Conservation (phyloP, 208 protist genomes). For the Trypanosoma scelopori region DNA sequence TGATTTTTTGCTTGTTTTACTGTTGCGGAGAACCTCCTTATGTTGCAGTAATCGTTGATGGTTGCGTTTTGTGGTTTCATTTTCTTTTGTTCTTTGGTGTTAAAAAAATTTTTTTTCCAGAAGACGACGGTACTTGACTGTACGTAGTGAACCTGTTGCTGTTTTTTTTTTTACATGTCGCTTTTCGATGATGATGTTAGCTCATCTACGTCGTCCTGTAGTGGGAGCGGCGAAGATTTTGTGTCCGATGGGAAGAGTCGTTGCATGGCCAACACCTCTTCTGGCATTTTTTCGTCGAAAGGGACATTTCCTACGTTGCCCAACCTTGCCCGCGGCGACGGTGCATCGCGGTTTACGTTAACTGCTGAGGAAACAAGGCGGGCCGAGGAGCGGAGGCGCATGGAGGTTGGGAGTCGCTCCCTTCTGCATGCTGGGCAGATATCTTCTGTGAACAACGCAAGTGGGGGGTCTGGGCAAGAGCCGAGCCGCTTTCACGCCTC, state of each 20-base stretch:
- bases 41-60: too few relatives aligned
- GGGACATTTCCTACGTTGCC: background rate
- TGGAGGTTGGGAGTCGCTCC: constrained; percentile 5
- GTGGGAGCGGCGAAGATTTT: background rate
- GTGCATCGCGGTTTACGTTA: constrained; percentile 18
- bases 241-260: background rate
- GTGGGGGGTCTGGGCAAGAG: background rate
- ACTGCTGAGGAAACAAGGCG: constrained; percentile 19
- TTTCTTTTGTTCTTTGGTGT: constrained; percentile 1
- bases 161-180: constrained; percentile 23
- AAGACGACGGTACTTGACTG: too few relatives aligned
- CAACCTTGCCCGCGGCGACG: background rate
- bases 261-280: too few relatives aligned
- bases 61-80: background rate
- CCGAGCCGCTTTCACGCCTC: constrained; percentile 56
- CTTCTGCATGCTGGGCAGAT: constrained; percentile 1
- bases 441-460: background rate
- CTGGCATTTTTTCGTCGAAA: too few relatives aligned
- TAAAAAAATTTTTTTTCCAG: too few relatives aligned
- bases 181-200: constrained; percentile 33
- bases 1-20: too few relatives aligned
- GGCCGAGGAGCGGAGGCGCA: constrained; percentile 21
- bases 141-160: too few relatives aligned
- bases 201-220: constrained; percentile 13
- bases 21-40: too few relatives aligned